A percentile compares a stretch with the other conserved stretches of the same genome.
Evolutionary conservation across 352 stramenopile genomes (phyloP).

Genomic region (Phytopythium kandeliae): DNA sequence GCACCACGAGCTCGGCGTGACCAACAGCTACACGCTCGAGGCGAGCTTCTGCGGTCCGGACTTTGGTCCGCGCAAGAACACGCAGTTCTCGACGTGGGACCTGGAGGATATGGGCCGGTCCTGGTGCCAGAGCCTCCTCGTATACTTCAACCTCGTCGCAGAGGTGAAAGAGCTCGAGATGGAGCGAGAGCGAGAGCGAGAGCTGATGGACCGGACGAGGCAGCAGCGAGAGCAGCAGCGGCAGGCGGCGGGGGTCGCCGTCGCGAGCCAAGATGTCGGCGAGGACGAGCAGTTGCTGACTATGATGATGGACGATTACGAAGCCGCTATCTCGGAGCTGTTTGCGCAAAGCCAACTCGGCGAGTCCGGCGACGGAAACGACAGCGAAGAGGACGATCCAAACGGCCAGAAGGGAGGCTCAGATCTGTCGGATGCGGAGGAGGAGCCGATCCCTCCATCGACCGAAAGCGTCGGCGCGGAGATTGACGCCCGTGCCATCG

Average conservation of each 20-base stretch:
- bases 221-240: conserved; percentile 5
- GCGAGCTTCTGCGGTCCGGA: conserved; percentile 86
- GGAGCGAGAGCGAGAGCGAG: neutral
- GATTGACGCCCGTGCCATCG: neutral
- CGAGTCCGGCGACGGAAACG: conserved; percentile 17
- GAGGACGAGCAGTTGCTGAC: conserved; percentile 16
- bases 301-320: conserved; percentile 50
- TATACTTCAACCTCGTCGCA: conserved; percentile 60
- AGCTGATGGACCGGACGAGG: neutral
- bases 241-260: neutral
- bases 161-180: conserved; percentile 39
- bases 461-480: conserved; percentile 1
- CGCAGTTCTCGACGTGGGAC: conserved; percentile 70
- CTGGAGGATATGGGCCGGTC: conserved; percentile 67
- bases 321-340: conserved; percentile 54
- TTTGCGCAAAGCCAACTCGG: conserved; percentile 22
- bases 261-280: neutral
- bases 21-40: conserved; percentile 88
- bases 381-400: conserved; percentile 15
- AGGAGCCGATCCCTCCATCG: conserved; percentile 50
- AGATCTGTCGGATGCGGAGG: conserved; percentile 55
- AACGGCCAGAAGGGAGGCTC: conserved; percentile 15
- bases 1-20: conserved; percentile 78
- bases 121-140: conserved; percentile 71
- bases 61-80: conserved; percentile 60